Percentiles rank a stretch among this genome's conserved stretches.
phyloP scores from a whole-genome alignment of 352 stramenopile species.

The Pythium pyrilobum region DNA sequence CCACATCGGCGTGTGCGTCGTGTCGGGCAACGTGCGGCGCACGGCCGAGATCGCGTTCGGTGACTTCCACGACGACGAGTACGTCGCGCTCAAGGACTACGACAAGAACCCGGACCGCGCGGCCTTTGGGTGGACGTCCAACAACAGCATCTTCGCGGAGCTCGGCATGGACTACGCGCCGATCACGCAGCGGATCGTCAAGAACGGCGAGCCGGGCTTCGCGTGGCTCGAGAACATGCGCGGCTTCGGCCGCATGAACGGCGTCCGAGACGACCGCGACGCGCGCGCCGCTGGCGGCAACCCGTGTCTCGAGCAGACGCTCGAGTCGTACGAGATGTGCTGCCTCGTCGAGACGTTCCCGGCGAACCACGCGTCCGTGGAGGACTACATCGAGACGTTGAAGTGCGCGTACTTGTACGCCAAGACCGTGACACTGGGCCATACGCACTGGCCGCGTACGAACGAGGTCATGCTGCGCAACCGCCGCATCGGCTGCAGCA shows the following conservation, averaged over 20 bases:
- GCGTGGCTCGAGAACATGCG: slow-evolving; percentile 95
- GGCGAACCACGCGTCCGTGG: slow-evolving; percentile 67
- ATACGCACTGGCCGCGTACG: slow-evolving; percentile 88
- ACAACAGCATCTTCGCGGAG: slow-evolving; percentile 92
- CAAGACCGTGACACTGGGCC: slow-evolving; percentile 92
- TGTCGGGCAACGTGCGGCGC: slow-evolving; percentile 89
- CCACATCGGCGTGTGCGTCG: slow-evolving; percentile 85
- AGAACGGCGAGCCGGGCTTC: slow-evolving; percentile 91
- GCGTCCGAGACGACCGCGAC: slow-evolving; percentile 77
- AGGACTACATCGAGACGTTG: slow-evolving; percentile 88
- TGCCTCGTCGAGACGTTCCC: slow-evolving; percentile 94
- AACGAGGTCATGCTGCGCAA: slow-evolving; percentile 92
- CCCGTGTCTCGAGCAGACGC: slow-evolving; percentile 89
- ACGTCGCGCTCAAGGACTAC: slow-evolving; percentile 92
- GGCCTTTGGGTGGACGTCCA: slow-evolving; percentile 90
- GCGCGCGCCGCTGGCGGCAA: slow-evolving; percentile 82
- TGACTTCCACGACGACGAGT: slow-evolving; percentile 78
- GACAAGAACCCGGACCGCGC: slow-evolving; percentile 83
- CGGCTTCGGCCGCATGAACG: slow-evolving; percentile 87
- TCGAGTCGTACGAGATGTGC: slow-evolving; percentile 94
- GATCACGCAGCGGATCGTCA: slow-evolving; percentile 78
- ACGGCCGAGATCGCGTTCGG: slow-evolving; percentile 94
- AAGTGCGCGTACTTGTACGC: slow-evolving; percentile 89
- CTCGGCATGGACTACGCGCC: slow-evolving; percentile 91
- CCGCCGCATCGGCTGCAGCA: slow-evolving; percentile 88